phyloP scores from a whole-genome alignment of 1,139 yeast species.

The Blastobotrys elegans region DNA sequence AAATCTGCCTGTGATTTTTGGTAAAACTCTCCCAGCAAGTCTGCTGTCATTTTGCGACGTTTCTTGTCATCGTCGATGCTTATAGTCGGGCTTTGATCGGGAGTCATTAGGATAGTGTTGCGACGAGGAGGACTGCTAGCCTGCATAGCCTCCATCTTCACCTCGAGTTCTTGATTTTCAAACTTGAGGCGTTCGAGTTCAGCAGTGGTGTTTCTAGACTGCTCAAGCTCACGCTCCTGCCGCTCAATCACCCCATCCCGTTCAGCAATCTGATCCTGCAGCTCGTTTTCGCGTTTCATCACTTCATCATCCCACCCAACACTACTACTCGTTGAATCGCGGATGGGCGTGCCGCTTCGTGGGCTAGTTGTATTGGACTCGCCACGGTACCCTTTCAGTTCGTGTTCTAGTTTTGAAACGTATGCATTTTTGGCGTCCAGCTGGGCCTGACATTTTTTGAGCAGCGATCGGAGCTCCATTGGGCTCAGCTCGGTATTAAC shows the following conservation, averaged over 20 bases:
- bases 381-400: slow-evolving; percentile 30
- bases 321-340: neutral
- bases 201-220: slow-evolving; percentile 18
- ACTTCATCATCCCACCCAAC: slow-evolving; percentile 25
- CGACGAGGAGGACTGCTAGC: neutral
- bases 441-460: slow-evolving; percentile 45
- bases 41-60: slow-evolving; percentile 5
- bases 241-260: slow-evolving; percentile 29
- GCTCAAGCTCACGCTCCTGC: slow-evolving; percentile 21
- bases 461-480: slow-evolving; percentile 46
- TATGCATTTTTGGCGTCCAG: slow-evolving; percentile 44
- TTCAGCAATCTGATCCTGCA: slow-evolving; percentile 34
- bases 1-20: slow-evolving; percentile 9
- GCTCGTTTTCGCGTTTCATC: slow-evolving; percentile 32
- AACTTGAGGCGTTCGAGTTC: slow-evolving; percentile 29
- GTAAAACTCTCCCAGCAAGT: slow-evolving; percentile 11
- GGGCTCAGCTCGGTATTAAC: slow-evolving; percentile 66
- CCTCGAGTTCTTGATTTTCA: slow-evolving; percentile 30
- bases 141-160: slow-evolving; percentile 3
- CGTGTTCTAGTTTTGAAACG: slow-evolving; percentile 48
- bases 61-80: neutral
- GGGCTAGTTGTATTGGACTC: neutral
- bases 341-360: slow-evolving; percentile 1
- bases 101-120: neutral
- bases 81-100: slow-evolving; percentile 2